Percentiles rank a stretch among this genome's conserved stretches.
These are phyloP conservation scores for Meripilus lineatus DNA, from an alignment of 1,284 basidiomycete species.

Conservation along the genomic window DNA sequence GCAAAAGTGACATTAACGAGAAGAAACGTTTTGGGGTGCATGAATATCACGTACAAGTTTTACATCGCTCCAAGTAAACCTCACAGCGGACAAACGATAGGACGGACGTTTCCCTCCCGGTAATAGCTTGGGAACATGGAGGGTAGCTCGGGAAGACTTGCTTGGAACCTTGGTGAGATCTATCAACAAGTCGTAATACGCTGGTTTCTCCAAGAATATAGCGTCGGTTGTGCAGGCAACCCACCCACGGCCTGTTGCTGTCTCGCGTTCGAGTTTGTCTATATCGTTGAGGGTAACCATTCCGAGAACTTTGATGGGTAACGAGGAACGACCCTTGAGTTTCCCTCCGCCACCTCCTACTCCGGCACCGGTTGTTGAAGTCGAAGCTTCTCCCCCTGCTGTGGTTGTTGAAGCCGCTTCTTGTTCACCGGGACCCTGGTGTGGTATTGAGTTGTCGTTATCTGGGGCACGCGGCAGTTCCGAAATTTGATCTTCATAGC, in stretches of 20 bases:
- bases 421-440: too few species aligned
- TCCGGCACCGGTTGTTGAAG: constrained; percentile 13
- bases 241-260: constrained; percentile 61
- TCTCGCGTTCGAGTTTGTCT: constrained; percentile 52
- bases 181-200: constrained; percentile 71
- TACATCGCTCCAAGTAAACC: constrained; percentile 78
- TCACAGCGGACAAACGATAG: constrained; percentile 53
- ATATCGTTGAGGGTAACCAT: constrained; percentile 73
- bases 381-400: neutral
- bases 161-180: constrained; percentile 49
- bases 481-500: constrained; percentile 54
- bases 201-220: constrained; percentile 72
- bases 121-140: constrained; percentile 50
- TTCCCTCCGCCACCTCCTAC: too few species aligned
- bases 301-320: constrained; percentile 64
- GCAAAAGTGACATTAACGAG: too few species aligned
- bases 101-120: constrained; percentile 35
- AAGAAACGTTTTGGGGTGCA: neutral
- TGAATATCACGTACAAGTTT: constrained; percentile 46
- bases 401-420: constrained; percentile 8
- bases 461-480: constrained; percentile 14
- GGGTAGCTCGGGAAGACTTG: constrained; percentile 42
- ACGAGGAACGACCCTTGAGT: constrained; percentile 41
- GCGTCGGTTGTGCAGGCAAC: constrained; percentile 82
- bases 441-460: constrained; percentile 9